Evolutionary conservation across 2,329 filamentous ascomycete species (phyloP), one percentile per base, ranked within the genome.

Genomic region (Colletotrichum lentis): DNA sequence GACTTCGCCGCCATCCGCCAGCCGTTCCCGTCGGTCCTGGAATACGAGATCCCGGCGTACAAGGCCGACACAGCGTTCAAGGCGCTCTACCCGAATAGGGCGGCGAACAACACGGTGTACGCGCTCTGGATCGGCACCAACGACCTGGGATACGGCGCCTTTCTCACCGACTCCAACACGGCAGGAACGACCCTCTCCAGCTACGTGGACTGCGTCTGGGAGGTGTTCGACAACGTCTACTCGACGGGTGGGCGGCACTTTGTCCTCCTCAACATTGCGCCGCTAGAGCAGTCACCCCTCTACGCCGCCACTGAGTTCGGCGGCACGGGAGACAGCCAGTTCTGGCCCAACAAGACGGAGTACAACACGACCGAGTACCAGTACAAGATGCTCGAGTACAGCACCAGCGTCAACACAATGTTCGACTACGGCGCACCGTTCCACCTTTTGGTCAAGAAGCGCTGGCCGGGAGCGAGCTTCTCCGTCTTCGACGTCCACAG

Each of bases 91-190:
- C 76, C 77, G 0, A 73, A 81, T 70, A 77, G 83, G 53, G 82
- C 81, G 2, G 72, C 83, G 1, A 78, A 85, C 37, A 88, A 89
- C 70, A 92, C 91, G 0, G 88, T 92, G 2, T 94, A 93, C 73
- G 84, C 88, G 1, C 85, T 94, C 58, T 94, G 90, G 90, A 93
- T 94, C 73, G 92, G 92, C 3, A 94, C 91, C 27, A 95, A 95
- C 74, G 92, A 96, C 73, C 80, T 95, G 11, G 91, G 91, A 24
- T 83, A 81, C 64, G 78, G 83, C 59, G 90, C 85, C 10, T 90
- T 94, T 74, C 76, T 94, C 39, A 87, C 84, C 5, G 90, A 93
- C 74, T 83, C 82, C 27, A 89, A 93, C 74, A 77, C 84, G 5
- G 72, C 80, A 0, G 85, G 84, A 14, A 88, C 87, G 27, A 89